Conservation (phyloP, 1,284 basidiomycete genomes). For the Blastosporella zonata region DNA sequence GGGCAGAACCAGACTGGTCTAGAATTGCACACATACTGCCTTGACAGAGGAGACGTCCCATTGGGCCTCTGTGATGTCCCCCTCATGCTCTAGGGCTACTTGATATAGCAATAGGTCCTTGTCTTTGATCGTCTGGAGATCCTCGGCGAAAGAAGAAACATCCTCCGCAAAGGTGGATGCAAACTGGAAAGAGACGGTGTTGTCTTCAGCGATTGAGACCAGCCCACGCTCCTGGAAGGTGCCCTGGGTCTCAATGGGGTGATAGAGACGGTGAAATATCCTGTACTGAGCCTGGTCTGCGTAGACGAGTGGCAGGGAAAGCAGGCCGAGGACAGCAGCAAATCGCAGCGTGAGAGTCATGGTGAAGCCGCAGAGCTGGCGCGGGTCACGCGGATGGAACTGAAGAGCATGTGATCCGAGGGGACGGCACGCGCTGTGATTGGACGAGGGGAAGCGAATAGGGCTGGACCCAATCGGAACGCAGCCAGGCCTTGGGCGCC, state of each 20-base stretch:
- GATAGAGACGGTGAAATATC: slow-evolving; percentile 37
- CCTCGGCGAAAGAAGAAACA: slow-evolving; percentile 39
- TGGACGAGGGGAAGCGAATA: slow-evolving; percentile 7
- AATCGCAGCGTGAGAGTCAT: slow-evolving; percentile 15
- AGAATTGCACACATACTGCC: slow-evolving; percentile 48
- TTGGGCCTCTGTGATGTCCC: slow-evolving; percentile 39
- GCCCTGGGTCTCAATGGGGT: slow-evolving; percentile 28
- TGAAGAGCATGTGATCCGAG: slow-evolving; percentile 8
- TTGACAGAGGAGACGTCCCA: slow-evolving; percentile 73
- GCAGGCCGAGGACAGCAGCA: slow-evolving; percentile 20
- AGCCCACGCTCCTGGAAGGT: slow-evolving; percentile 35
- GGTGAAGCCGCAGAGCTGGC: not conserved
- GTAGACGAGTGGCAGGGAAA: slow-evolving; percentile 18
- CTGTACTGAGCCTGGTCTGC: slow-evolving; percentile 23
- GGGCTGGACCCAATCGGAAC: slow-evolving; percentile 2
- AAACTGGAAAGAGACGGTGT: slow-evolving; percentile 31
- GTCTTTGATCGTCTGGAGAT: slow-evolving; percentile 30
- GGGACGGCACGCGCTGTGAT: slow-evolving; percentile 3
- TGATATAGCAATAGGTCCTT: slow-evolving; percentile 61
- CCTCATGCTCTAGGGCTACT: slow-evolving; percentile 62
- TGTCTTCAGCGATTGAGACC: slow-evolving; percentile 20
- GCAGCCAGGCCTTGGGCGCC: not conserved
- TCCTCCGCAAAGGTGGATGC: slow-evolving; percentile 42
- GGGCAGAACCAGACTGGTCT: slow-evolving; percentile 15
- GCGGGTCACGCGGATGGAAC: slow-evolving; percentile 4